phyloP scores from a whole-genome alignment of 2,329 filamentous ascomycete genomes.

The Xylogone sp. region DNA sequence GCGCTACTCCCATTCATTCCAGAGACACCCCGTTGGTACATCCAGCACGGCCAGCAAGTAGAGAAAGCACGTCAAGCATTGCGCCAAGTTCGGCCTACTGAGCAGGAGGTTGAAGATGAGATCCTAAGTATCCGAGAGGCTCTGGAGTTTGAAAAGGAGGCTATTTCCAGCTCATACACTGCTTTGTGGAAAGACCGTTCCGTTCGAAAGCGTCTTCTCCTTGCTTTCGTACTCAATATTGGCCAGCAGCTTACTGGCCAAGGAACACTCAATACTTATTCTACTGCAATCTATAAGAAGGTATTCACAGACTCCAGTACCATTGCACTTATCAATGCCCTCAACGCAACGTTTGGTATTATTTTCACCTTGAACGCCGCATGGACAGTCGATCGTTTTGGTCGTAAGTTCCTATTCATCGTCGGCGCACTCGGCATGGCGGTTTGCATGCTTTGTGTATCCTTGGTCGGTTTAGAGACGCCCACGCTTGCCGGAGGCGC shows the following conservation, averaged over 20 bases:
- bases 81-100: constrained; percentile 56
- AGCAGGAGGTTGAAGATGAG: constrained; percentile 65
- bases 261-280: constrained; percentile 69
- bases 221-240: constrained; percentile 65
- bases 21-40: constrained; percentile 65
- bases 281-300: constrained; percentile 67
- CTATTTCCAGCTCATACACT: constrained; percentile 57
- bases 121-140: constrained; percentile 62
- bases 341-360: constrained; percentile 70
- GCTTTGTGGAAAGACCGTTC: constrained; percentile 69
- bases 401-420: constrained; percentile 65
- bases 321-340: constrained; percentile 68
- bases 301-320: constrained; percentile 56
- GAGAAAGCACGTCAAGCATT: constrained; percentile 58
- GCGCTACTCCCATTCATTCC: constrained; percentile 60
- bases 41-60: constrained; percentile 56
- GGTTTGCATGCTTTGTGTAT: constrained; percentile 64
- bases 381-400: constrained; percentile 70
- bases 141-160: constrained; percentile 68
- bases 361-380: constrained; percentile 69
- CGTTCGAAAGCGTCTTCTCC: constrained; percentile 60
- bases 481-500: constrained; percentile 44
- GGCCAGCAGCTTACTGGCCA: constrained; percentile 71
- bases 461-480: constrained; percentile 51
- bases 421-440: constrained; percentile 65